These are phyloP conservation scores for Myxozyma geophila DNA, from an alignment of 805 yeast genomes.

Conservation along the genomic window DNA sequence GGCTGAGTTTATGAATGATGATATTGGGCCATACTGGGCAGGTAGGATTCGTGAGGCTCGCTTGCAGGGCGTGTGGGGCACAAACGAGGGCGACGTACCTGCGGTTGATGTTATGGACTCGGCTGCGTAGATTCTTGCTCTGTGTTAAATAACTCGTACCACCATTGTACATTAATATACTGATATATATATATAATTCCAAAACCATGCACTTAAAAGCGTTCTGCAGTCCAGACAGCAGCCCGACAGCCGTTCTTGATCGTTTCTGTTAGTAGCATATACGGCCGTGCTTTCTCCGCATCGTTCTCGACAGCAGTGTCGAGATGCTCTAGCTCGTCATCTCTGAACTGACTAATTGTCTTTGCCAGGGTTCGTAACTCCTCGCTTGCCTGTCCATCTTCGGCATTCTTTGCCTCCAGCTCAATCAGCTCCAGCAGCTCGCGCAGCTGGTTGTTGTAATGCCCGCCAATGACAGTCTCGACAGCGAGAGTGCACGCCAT, in stretches of 20 bases:
- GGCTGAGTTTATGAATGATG: slow-evolving; percentile 21
- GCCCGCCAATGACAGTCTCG: slow-evolving; percentile 96
- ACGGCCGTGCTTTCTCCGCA: slow-evolving; percentile 91
- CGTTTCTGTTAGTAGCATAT: slow-evolving; percentile 82
- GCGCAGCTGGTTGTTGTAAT: slow-evolving; percentile 88
- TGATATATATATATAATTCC: not conserved
- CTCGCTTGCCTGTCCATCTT: slow-evolving; percentile 48
- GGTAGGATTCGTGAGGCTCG: slow-evolving; percentile 27
- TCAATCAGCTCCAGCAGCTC: slow-evolving; percentile 49
- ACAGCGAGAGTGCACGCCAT: slow-evolving; percentile 99
- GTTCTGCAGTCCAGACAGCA: slow-evolving; percentile 92
- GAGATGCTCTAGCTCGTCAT: slow-evolving; percentile 92
- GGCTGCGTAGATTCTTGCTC: slow-evolving; percentile 12
- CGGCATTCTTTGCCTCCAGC: slow-evolving; percentile 15
- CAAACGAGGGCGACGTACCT: slow-evolving; percentile 15
- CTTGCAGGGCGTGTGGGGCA: slow-evolving; percentile 29
- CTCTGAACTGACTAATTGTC: slow-evolving; percentile 77
- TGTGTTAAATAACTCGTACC: too few species aligned
- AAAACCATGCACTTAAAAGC: slow-evolving; percentile 53
- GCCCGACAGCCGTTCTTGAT: slow-evolving; percentile 80
- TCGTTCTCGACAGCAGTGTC: slow-evolving; percentile 92
- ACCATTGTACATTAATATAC: not conserved
- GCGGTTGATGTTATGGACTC: slow-evolving; percentile 33
- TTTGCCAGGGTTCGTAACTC: slow-evolving; percentile 64
- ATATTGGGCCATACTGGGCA: slow-evolving; percentile 34